A percentile compares a stretch with the other conserved stretches of the same genome.
Conservation (phyloP, 495 filamentous ascomycete species). For the Penicillium chermesinum region DNA sequence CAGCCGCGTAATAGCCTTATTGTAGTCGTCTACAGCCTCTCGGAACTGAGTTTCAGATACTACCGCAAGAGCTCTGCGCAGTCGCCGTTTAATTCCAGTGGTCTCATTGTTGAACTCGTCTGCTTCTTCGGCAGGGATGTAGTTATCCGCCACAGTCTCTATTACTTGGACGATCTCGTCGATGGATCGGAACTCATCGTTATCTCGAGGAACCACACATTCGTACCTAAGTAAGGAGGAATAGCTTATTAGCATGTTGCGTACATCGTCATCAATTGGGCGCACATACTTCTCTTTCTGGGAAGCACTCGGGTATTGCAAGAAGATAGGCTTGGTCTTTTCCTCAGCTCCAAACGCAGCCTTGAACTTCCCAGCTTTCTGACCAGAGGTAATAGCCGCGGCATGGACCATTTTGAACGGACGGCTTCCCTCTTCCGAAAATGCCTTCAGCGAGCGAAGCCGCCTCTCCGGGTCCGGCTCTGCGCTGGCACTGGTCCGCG, state of each 20-base stretch:
- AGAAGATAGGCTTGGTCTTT: conserved; percentile 46
- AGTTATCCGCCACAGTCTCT: conserved; percentile 64
- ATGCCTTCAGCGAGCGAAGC: conserved; percentile 57
- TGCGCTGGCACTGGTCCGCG: conserved; percentile 34
- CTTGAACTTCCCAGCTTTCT: conserved; percentile 44
- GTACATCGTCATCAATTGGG: neutral
- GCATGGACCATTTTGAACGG: conserved; percentile 61
- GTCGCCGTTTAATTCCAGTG: conserved; percentile 63
- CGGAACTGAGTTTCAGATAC: conserved; percentile 63
- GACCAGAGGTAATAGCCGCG: conserved; percentile 54
- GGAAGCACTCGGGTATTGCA: conserved; percentile 70
- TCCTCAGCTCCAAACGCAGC: conserved; percentile 44
- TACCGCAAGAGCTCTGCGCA: conserved; percentile 63
- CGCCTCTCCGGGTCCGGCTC: conserved; percentile 54
- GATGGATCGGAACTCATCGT: conserved; percentile 73
- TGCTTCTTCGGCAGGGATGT: conserved; percentile 62
- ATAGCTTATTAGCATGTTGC: conserved; percentile 3
- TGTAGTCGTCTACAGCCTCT: conserved; percentile 68
- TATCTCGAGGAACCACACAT: conserved; percentile 68
- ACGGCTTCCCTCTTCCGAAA: conserved; percentile 47
- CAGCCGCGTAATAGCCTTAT: conserved; percentile 55
- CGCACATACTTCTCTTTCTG: conserved; percentile 59
- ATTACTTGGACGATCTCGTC: conserved; percentile 80
- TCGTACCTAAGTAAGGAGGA: conserved; percentile 55
- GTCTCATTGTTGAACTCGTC: conserved; percentile 66